Evolutionary conservation across 331 rosid species (phyloP).

Genomic region (Quercus phellos): DNA sequence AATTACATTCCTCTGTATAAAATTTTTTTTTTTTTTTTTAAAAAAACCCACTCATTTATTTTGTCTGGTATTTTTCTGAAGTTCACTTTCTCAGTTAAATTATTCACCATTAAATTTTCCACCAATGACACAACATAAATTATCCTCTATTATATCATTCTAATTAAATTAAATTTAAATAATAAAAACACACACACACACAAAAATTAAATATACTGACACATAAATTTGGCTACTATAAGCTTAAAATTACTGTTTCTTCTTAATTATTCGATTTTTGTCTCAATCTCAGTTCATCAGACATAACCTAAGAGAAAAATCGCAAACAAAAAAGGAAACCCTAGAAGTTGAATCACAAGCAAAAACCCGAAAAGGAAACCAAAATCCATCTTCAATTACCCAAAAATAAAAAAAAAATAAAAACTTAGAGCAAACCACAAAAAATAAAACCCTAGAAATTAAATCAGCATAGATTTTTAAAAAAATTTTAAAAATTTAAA

Average conservation of each 20-base stretch:
- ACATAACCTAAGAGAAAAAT: background rate
- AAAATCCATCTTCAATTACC: constrained; percentile 19
- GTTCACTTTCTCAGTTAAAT: constrained; percentile 24
- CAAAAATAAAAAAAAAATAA: constrained; percentile 23
- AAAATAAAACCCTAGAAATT: constrained; percentile 29
- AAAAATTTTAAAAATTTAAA: background rate
- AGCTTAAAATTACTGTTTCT: constrained; percentile 16
- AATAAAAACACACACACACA: background rate
- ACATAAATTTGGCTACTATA: background rate
- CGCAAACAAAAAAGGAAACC: constrained; percentile 36
- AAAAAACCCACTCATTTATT: background rate
- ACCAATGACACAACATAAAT: constrained; percentile 18
- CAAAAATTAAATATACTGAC: background rate
- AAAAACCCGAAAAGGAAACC: constrained; percentile 22
- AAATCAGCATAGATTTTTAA: constrained; percentile 10
- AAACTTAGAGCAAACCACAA: constrained; percentile 1
- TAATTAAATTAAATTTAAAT: background rate
- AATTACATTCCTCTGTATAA: background rate
- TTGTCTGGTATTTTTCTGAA: constrained; percentile 9
- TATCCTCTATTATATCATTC: background rate
- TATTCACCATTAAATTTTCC: constrained; percentile 10
- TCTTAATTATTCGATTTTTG: background rate
- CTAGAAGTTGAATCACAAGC: constrained; percentile 37
- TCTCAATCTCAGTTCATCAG: constrained; percentile 24
- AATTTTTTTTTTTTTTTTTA: background rate